Evolutionary conservation across 257 asterid species (phyloP), one percentile per base, ranked within the genome.

Genomic region (Orobanche coerulescens): DNA sequence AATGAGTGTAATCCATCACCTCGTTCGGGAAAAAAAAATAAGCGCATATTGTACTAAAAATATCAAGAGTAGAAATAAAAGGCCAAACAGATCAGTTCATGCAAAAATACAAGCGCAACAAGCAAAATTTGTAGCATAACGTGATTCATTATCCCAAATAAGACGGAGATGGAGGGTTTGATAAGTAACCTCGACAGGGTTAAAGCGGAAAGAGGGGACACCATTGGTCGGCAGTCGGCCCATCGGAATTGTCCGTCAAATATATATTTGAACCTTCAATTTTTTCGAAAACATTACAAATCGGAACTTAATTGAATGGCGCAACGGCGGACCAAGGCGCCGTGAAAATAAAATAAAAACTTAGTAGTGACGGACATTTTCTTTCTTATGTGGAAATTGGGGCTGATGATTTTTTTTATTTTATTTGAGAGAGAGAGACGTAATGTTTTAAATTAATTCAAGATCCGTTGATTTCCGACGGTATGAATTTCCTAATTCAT

Each of bases 221-320:
- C 97, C 97, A 58, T 87, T 84, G 77, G 88, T 85, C 55, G 96
- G 91, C 44, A 94, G 95, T 48, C 97, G 82, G 51, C 96, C 97
- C 97, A 90, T 89, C 67, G 71, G 61, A 57, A 6, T 55, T 40
- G 65, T 33, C 65, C 56, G 61, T 55, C 57, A 36, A 54, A 54
- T 19, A 13, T 19, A 31, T 56, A 33, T 66, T 39, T 2, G 43
- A 57, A 56, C 8, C 28, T 25, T 36, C 26, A 39, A 59, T 19
- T 4, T 25, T 51, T 46, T 6, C 7, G 30, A 31, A 24, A 33
- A 23, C 0, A 5, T 22, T 40, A 37, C 55, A 30, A 49, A 50
- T 33, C 24, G 64, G 52, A 40, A 13, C 13, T 20, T 16, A 24
- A 18, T 22, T 36, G 58, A 16, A 34, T 30, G 12, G 62, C 28